Evolutionary conservation across 192 early-diverging fungal genomes (phyloP).

Genomic region (Backusella westeae): DNA sequence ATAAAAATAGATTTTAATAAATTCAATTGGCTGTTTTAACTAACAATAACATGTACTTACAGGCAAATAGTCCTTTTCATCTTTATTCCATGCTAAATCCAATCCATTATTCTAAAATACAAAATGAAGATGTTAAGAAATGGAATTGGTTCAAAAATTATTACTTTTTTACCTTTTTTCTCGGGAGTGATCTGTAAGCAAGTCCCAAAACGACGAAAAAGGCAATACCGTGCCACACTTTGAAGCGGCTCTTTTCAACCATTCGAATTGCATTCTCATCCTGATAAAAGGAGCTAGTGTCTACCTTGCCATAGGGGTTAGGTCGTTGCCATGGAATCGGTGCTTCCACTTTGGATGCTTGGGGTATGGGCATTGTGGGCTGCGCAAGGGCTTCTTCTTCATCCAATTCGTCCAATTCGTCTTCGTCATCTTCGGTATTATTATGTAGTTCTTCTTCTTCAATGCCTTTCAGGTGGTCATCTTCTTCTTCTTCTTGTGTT

Average conservation of each 20-base stretch:
- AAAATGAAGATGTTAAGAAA: neutral
- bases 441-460: neutral
- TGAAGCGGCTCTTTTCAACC: neutral
- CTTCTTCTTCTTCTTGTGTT: neutral
- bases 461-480: neutral
- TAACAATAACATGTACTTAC: neutral
- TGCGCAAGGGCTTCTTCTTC: neutral
- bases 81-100: neutral
- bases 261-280: neutral
- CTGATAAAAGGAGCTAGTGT: constrained; percentile 1
- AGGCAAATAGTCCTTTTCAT: constrained; percentile 7
- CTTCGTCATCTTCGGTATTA: neutral
- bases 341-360: neutral
- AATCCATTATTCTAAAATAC: neutral
- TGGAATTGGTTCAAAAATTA: neutral
- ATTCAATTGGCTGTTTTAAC: neutral
- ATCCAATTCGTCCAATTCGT: neutral
- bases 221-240: constrained; percentile 1
- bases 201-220: neutral
- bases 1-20: neutral
- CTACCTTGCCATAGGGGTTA: neutral
- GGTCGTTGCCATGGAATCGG: neutral
- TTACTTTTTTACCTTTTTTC: neutral
- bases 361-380: neutral
- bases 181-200: neutral